Evolutionary conservation across 2,329 filamentous ascomycete genomes (phyloP).

Genomic region (Claviceps digitariae): DNA sequence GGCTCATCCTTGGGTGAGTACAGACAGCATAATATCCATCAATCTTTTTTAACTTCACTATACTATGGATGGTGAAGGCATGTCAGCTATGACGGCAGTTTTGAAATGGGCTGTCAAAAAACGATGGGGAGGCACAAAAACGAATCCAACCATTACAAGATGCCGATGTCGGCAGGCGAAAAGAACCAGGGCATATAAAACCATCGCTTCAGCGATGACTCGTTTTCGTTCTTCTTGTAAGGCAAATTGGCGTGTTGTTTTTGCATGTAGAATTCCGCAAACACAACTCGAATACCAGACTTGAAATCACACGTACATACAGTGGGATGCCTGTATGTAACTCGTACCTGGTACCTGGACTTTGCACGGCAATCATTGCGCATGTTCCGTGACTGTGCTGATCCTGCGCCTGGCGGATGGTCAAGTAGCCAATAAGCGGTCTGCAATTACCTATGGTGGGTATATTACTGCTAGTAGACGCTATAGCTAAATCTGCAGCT

Average conservation of each 20-base stretch:
- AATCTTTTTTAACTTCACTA: no score
- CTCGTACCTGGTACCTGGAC: no score
- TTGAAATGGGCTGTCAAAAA: background rate
- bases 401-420: no score
- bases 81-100: no score
- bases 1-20: background rate
- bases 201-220: background rate
- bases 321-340: no score
- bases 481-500: background rate
- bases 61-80: no score
- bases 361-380: no score
- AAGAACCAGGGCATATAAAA: background rate
- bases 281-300: no score
- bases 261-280: no score
- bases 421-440: constrained; percentile 4
- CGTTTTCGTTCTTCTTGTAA: background rate
- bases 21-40: background rate
- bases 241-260: background rate
- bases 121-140: background rate
- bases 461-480: background rate
- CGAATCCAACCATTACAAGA: background rate
- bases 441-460: constrained; percentile 8
- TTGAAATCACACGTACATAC: no score
- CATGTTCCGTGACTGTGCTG: no score
- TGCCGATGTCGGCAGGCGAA: background rate